Evolutionary conservation across 1,139 yeast species (phyloP).

Genomic region (Debaryomyces coudertii): DNA sequence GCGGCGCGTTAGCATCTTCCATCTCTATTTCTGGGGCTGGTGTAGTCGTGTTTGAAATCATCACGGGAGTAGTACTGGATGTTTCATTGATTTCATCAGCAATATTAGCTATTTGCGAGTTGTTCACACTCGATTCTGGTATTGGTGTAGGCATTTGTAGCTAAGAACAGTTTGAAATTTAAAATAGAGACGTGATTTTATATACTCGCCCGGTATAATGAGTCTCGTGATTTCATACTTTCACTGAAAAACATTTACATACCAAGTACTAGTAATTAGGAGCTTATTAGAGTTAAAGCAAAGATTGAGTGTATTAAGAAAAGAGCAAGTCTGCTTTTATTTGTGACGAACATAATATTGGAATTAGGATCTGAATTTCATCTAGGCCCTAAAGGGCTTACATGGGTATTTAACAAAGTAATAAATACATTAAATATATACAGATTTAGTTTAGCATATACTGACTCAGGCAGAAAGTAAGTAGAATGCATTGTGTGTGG

Average conservation of each 20-base stretch:
- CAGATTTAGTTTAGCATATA: conserved; percentile 4
- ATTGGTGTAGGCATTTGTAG: conserved; percentile 15
- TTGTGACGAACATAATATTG: background rate
- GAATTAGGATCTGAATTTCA: background rate
- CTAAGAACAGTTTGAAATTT: conserved; percentile 1
- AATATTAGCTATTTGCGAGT: conserved; percentile 12
- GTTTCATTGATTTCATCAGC: conserved; percentile 12
- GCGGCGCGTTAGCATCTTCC: conserved; percentile 12
- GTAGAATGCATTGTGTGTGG: background rate
- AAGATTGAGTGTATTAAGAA: no score
- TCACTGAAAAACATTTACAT: background rate
- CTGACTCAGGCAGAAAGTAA: background rate
- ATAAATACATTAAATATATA: conserved; percentile 8
- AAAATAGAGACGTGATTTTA: conserved; percentile 4
- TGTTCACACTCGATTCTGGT: conserved; percentile 9
- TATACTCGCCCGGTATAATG: background rate
- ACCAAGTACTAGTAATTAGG: no score
- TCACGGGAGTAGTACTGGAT: conserved; percentile 16
- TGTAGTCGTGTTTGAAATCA: conserved; percentile 13
- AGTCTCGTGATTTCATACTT: conserved; percentile 3
- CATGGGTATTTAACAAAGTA: background rate
- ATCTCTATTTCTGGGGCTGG: conserved; percentile 17
- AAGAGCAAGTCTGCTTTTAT: background rate
- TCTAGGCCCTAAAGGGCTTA: no score
- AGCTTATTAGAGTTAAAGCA: no score